These are phyloP conservation scores for Polygonum aviculare DNA, from an alignment of 148 eudicot species.

Conservation along the genomic window DNA sequence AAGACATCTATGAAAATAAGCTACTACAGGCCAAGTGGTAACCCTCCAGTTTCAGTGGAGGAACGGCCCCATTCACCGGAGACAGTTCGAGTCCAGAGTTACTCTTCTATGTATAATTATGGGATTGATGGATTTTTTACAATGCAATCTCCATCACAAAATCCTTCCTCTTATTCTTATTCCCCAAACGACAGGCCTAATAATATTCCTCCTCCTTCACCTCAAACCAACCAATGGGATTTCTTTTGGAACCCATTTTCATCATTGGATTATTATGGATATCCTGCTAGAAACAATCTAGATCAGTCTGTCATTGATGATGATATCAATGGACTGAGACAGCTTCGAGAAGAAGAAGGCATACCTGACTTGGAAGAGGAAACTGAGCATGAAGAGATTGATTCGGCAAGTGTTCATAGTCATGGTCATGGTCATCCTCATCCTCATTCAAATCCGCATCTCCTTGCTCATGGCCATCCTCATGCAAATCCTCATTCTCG, in stretches of 20 bases:
- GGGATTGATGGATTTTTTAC: conserved; percentile 63
- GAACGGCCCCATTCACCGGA: conserved; percentile 74
- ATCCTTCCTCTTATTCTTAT: conserved; percentile 38
- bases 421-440: background rate
- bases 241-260: conserved; percentile 98
- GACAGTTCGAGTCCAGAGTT: conserved; percentile 53
- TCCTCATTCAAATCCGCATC: background rate
- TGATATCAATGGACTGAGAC: conserved; percentile 56
- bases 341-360: conserved; percentile 95
- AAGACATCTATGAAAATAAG: conserved; percentile 50
- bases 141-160: conserved; percentile 61
- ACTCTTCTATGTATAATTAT: conserved; percentile 54
- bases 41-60: conserved; percentile 63
- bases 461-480: background rate
- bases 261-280: conserved; percentile 81
- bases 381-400: conserved; percentile 64
- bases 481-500: background rate
- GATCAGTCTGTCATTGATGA: conserved; percentile 56
- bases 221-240: conserved; percentile 85
- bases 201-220: conserved; percentile 56
- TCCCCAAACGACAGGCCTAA: conserved; percentile 45
- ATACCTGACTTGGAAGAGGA: conserved; percentile 94
- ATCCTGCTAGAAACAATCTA: conserved; percentile 53
- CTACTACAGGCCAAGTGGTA: conserved; percentile 63
- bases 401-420: conserved; percentile 15